A percentile compares a stretch with the other conserved stretches of the same genome.
Evolutionary conservation across 2,329 filamentous ascomycete genomes (phyloP).

Genomic region (Blastomyces emzantsi): DNA sequence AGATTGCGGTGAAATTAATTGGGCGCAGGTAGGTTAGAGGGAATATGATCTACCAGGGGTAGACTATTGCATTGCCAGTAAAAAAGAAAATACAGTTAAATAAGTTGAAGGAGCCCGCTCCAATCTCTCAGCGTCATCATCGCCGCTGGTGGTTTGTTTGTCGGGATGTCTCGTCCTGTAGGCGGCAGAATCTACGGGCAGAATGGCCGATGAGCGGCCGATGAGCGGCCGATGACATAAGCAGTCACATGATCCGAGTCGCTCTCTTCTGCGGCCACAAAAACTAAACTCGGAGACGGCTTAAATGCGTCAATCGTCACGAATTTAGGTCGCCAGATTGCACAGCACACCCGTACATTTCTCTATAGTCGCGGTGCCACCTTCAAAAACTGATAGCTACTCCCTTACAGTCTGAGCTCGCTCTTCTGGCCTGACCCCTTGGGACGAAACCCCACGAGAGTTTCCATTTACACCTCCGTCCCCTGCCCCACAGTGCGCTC

Average conservation of each 20-base stretch:
- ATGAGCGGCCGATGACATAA: not conserved
- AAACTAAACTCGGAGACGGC: not conserved
- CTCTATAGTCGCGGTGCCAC: not conserved
- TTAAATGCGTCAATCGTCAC: not conserved
- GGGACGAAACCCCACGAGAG: not conserved
- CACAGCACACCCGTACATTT: not conserved
- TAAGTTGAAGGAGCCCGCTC: not conserved
- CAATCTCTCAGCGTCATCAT: no score
- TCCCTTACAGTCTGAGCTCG: not conserved
- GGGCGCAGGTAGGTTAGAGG: not conserved
- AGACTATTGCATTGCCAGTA: slow-evolving; percentile 1
- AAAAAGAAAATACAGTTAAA: not conserved
- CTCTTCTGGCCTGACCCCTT: slow-evolving; percentile 4
- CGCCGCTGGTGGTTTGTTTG: no score
- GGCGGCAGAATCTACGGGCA: not conserved
- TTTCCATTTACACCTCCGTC: not conserved
- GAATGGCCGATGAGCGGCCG: not conserved
- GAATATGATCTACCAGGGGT: not conserved
- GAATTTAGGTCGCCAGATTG: not conserved
- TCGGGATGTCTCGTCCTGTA: not conserved
- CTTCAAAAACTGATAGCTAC: not conserved
- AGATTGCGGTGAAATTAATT: slow-evolving; percentile 1
- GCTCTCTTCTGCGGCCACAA: not conserved
- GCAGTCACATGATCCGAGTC: not conserved
- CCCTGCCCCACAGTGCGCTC: not conserved